These are phyloP conservation scores for Amoebophrya sp. DNA, from an alignment of 169 alveolate species.

Conservation along the genomic window DNA sequence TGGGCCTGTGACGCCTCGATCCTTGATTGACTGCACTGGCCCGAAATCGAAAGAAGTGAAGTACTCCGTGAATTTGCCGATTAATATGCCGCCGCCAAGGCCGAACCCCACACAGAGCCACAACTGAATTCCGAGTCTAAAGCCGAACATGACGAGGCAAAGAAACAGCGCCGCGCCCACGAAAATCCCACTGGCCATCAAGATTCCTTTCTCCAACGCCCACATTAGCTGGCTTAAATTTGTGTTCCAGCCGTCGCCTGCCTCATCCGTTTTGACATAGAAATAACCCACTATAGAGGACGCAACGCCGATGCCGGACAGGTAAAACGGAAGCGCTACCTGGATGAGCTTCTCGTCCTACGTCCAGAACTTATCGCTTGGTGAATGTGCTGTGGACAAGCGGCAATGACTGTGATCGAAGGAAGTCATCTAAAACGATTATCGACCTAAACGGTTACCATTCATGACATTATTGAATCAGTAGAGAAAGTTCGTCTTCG, in stretches of 20 bases:
- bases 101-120: constrained; percentile 58
- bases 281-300: constrained; percentile 59
- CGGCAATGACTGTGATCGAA: no score
- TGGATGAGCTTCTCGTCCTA: no score
- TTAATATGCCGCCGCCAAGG: constrained; percentile 62
- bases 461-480: no score
- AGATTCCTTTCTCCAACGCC: constrained; percentile 49
- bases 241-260: constrained; percentile 58
- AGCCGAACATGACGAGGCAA: constrained; percentile 49
- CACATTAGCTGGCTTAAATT: constrained; percentile 61
- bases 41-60: constrained; percentile 63
- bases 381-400: no score
- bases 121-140: neutral
- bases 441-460: no score
- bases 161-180: constrained; percentile 50
- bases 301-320: constrained; percentile 61
- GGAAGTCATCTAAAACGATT: no score
- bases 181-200: constrained; percentile 39
- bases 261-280: constrained; percentile 52
- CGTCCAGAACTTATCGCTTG: no score
- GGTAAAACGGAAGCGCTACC: constrained; percentile 62
- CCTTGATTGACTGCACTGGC: constrained; percentile 65
- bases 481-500: no score
- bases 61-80: constrained; percentile 66
- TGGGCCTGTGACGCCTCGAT: constrained; percentile 62